Conservation (phyloP, 306 rosid species). For the Acacia melanoxylon region DNA sequence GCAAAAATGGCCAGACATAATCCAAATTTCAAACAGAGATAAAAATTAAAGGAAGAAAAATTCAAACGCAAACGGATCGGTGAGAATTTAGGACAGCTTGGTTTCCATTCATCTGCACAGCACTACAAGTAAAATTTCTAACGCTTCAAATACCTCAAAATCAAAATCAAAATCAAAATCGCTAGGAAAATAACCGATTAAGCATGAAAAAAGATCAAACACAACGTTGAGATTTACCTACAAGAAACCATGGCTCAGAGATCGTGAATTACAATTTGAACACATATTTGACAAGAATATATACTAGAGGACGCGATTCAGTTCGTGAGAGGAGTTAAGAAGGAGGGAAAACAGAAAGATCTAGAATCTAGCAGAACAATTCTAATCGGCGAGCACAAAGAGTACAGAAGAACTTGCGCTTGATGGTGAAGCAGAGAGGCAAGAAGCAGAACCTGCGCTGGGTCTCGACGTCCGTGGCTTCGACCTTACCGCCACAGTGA, state of each 20-base stretch:
- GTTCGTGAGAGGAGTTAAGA: neutral
- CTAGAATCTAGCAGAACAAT: constrained; percentile 37
- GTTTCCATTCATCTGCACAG: neutral
- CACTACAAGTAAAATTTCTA: neutral
- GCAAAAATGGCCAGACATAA: neutral
- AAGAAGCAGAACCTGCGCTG: constrained; percentile 64
- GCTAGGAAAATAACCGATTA: neutral
- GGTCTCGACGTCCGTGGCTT: constrained; percentile 71
- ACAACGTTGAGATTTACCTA: neutral
- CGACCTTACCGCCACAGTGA: constrained; percentile 79
- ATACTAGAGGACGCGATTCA: neutral
- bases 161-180: neutral
- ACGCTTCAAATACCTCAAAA: neutral
- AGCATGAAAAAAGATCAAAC: neutral
- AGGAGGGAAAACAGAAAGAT: neutral
- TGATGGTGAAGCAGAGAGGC: constrained; percentile 77
- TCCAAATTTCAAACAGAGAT: neutral
- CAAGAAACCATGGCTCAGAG: neutral
- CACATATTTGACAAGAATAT: neutral
- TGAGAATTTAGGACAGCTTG: neutral
- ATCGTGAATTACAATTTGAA: neutral
- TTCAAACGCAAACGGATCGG: neutral
- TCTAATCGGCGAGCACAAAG: constrained; percentile 73
- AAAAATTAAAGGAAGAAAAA: neutral
- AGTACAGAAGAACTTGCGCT: constrained; percentile 79